phyloP scores from a whole-genome alignment of 345 rosid genomes.

The Euclidium syriacum region DNA sequence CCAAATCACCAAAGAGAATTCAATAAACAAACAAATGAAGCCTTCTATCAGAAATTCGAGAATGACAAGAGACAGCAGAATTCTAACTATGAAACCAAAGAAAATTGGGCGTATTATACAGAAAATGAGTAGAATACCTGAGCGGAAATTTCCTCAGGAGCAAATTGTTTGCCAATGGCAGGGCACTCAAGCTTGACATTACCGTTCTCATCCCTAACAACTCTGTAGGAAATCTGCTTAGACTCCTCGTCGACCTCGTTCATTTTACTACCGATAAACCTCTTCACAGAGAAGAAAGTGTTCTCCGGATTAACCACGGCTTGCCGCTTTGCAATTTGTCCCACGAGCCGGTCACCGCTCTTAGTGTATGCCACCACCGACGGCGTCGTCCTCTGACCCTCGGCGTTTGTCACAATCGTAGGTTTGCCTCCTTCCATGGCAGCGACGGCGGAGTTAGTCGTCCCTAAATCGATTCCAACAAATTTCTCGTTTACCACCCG shows the following conservation, averaged over 20 bases:
- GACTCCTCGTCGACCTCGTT: conserved; percentile 92
- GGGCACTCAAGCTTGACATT: conserved; percentile 97
- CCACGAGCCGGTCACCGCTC: conserved; percentile 83
- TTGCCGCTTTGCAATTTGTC: conserved; percentile 97
- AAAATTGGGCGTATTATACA: too few species aligned
- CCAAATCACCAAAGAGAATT: neutral
- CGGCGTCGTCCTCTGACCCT: conserved; percentile 97
- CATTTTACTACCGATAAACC: conserved; percentile 98
- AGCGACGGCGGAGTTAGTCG: conserved; percentile 96
- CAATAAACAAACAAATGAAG: neutral
- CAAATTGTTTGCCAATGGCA: conserved; percentile 81
- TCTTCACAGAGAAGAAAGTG: conserved; percentile 95
- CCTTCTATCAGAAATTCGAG: neutral
- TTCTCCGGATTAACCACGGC: conserved; percentile 99
- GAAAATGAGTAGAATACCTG: conserved; percentile 47
- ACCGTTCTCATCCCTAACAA: conserved; percentile 83
- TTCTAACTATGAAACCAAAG: neutral
- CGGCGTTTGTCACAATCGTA: conserved; percentile 90
- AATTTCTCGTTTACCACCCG: conserved; percentile 81
- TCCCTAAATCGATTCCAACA: conserved; percentile 94
- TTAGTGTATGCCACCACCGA: conserved; percentile 94
- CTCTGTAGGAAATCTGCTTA: conserved; percentile 85
- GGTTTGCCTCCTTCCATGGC: conserved; percentile 99
- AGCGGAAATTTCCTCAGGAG: conserved; percentile 98
- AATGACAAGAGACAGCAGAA: neutral